Evolutionary conservation across 1,139 yeast genomes (phyloP), one percentile per base, ranked within the genome.

Genomic region (Diutina neorugosa): DNA sequence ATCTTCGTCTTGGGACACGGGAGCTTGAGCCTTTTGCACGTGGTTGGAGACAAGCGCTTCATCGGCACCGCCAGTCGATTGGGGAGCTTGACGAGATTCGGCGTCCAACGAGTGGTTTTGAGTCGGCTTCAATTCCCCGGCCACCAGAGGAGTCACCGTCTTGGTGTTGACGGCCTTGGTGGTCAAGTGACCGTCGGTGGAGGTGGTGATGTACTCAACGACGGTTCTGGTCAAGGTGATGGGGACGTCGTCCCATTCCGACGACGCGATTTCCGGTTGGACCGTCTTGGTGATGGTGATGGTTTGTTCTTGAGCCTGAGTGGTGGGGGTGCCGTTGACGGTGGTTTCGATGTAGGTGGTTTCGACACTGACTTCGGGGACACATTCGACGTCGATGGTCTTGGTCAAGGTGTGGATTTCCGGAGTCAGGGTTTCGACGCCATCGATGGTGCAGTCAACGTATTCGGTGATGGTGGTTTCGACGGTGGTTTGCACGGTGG

Each of bases 401-500:
- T 46, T 46, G 50, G 50, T 46, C 21, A 46, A 27, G 14, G 50
- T 46, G 50, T 23, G n/a, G 23, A 46, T 41, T 16, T 27, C 40
- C n/a, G 50, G 50, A 20, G 50, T 46, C 20, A 27, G 27, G 7
- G 50, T 46, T n/a, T 21, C n/a, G n/a, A 11, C n/a, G n/a, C 50
- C 50, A n/a, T 46, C 31, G 23, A 46, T 18, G 41, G 50, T 46
- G 16, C 50, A 46, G 21, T 46, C 50, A 8, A 27, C 41, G 50
- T 46, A 46, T 16, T 46, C 50, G 50, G 50, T 46, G 23, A 46
- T 23, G 50, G 50, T 46, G 27, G 50, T 46, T 16, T 27, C 37
- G 16, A 46, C 16, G 41, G 50, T 46, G 50, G 50, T 46, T 18
- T 46, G 50, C 23, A 46, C 50, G 50, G 50, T 46, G 40, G 41